Base-by-base conservation (phyloP, 2,329 filamentous ascomycete species). In the Pezicula rhizophila region DNA sequence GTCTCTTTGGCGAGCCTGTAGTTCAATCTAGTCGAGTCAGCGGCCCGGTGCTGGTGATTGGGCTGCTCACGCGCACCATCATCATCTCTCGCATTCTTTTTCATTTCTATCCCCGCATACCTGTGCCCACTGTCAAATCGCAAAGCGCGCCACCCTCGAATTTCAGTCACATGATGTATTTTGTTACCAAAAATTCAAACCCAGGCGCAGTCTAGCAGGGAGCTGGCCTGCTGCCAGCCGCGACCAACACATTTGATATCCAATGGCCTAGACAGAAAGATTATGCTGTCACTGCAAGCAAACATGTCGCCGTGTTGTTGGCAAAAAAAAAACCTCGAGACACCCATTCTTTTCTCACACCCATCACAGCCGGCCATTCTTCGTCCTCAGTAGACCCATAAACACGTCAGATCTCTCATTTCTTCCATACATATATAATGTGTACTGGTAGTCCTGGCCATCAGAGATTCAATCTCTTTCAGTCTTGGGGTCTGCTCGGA, bases 351-450 rank as follows among this genome's bases (percentile, higher is more conserved):
- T 77, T 84, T 0, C 88, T 95, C 65, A 73, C 76, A 14, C 72
- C 89, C 5, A 68, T 95, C 25, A 85, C 87, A 3, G 78, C 78
- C 23, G 63, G 91, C 25, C 95, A 95, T 73, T 81, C 82, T 59
- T 75, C 95, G 84, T 18, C 71, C 82, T 44, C 71, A 87, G 20
- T 87, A 84, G 51, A 78, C 82, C n/a, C 74, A 79, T 54, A 40
- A 70, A 72, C 23, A 73, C 72, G 69, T 83, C 68, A 68, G 51
- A 48, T 48, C 25, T 31, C 28, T 31, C 8, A 31, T 31, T 12
- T 12, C 28, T 31, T 31, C 28, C 43, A 44, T n/a, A 26, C 43
- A 44, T n/a, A 26, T 33, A 25, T 46, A 20, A 46, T 46, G 41
- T 49, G 45, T 52, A 31, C 28, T 52, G 42, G 38, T 42, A 45